These are phyloP conservation scores for Dissophora ornata DNA, from an alignment of 192 early-diverging fungal species.

Conservation along the genomic window DNA sequence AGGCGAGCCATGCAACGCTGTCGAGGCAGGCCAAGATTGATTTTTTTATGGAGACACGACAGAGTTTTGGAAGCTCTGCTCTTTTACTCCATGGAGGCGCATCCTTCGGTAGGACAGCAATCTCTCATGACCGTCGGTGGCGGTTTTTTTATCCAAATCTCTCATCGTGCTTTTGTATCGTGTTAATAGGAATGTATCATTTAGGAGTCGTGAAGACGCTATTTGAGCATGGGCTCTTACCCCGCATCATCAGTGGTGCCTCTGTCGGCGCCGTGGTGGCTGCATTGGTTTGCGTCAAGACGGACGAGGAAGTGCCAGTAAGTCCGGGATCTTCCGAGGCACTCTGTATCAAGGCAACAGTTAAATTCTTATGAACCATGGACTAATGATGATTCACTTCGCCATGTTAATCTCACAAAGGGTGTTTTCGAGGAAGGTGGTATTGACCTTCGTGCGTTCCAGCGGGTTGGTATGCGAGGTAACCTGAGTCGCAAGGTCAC, in stretches of 20 bases:
- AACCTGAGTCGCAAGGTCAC: constrained; percentile 71
- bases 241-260: constrained; percentile 82
- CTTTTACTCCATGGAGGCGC: constrained; percentile 79
- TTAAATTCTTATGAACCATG: too few species aligned
- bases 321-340: constrained; percentile 3
- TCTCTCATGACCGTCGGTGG: background rate
- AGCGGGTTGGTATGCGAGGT: constrained; percentile 65
- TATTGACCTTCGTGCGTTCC: constrained; percentile 76
- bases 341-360: too few species aligned
- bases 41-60: constrained; percentile 78
- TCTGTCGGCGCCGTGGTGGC: constrained; percentile 80
- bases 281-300: constrained; percentile 78
- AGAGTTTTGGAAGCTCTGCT: constrained; percentile 81
- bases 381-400: background rate
- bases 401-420: background rate
- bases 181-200: constrained; percentile 78
- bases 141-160: background rate
- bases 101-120: constrained; percentile 64
- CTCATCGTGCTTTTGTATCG: too few species aligned
- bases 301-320: constrained; percentile 79
- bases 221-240: constrained; percentile 69
- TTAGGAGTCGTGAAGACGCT: constrained; percentile 85
- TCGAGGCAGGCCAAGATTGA: constrained; percentile 68
- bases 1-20: constrained; percentile 53
- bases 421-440: constrained; percentile 57